Evolutionary conservation across 1,139 yeast genomes (phyloP).

Genomic region (Eremothecium coryli): DNA sequence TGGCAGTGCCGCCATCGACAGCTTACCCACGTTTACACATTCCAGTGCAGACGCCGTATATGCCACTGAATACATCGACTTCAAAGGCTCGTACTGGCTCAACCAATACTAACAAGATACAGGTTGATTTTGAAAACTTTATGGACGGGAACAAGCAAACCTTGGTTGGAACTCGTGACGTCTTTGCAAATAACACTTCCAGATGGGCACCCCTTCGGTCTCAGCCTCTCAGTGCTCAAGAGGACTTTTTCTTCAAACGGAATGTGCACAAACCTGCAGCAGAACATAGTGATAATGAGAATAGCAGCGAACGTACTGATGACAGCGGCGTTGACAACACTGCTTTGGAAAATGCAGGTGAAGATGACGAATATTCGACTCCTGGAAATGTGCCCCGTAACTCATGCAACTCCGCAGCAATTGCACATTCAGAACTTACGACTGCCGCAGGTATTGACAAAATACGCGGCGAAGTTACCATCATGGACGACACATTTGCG

Average conservation of each 20-base stretch:
- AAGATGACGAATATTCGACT: conserved; percentile 9
- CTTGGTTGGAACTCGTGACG: conserved; percentile 30
- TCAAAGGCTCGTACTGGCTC: neutral
- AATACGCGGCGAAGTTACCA: conserved; percentile 22
- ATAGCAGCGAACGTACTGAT: neutral
- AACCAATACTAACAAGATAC: conserved; percentile 1
- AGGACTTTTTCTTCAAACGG: conserved; percentile 33
- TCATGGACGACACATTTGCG: conserved; percentile 21
- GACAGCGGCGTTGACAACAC: neutral
- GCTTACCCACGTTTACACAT: conserved; percentile 2
- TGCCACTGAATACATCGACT: neutral
- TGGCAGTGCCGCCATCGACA: conserved; percentile 1
- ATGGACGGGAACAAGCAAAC: conserved; percentile 5
- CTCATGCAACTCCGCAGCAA: conserved; percentile 4
- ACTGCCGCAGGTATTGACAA: conserved; percentile 7
- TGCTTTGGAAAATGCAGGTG: conserved; percentile 5
- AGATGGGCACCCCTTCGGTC: conserved; percentile 44
- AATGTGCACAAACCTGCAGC: conserved; percentile 10
- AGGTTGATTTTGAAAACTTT: conserved; percentile 8
- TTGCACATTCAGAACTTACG: conserved; percentile 9
- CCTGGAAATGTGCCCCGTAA: conserved; percentile 10
- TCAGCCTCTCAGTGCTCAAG: conserved; percentile 49
- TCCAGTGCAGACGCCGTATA: neutral
- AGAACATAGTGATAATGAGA: conserved; percentile 2
- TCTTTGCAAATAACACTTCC: conserved; percentile 41